Conservation (phyloP, 495 filamentous ascomycete genomes). For the Apodospora peruviana region DNA sequence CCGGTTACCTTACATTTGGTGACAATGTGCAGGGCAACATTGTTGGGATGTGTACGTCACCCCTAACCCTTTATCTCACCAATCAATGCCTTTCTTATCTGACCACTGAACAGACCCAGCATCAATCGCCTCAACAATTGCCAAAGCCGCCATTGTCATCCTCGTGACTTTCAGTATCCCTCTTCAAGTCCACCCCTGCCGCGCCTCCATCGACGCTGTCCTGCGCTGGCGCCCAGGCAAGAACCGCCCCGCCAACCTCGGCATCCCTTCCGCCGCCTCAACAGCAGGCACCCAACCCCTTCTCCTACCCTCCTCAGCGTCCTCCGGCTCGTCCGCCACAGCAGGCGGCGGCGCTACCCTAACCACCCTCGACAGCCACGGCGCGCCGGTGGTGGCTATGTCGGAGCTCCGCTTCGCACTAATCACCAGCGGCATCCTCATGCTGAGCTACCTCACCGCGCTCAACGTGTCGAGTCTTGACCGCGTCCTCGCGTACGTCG, state of each 20-base stretch:
- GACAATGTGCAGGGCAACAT: slow-evolving; percentile 85
- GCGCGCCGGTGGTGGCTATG: slow-evolving; percentile 49
- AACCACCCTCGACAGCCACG: slow-evolving; percentile 28
- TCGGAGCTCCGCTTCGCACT: slow-evolving; percentile 83
- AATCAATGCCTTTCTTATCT: neutral
- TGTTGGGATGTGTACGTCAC: slow-evolving; percentile 72
- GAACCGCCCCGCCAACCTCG: slow-evolving; percentile 64
- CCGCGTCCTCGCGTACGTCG: slow-evolving; percentile 89
- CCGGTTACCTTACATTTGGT: slow-evolving; percentile 92
- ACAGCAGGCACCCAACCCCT: slow-evolving; percentile 37
- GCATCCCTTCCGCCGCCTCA: slow-evolving; percentile 15
- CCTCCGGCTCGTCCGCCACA: no score
- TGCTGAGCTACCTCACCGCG: slow-evolving; percentile 78
- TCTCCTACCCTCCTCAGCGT: slow-evolving; percentile 23
- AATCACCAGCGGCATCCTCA: slow-evolving; percentile 78
- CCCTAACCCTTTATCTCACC: no score
- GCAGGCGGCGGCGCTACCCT: slow-evolving; percentile 7
- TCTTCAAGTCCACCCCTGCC: slow-evolving; percentile 89
- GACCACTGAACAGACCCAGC: slow-evolving; percentile 49
- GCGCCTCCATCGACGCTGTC: slow-evolving; percentile 87
- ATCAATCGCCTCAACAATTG: slow-evolving; percentile 80
- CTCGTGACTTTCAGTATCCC: slow-evolving; percentile 97
- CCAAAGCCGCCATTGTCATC: slow-evolving; percentile 89
- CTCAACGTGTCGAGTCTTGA: slow-evolving; percentile 88
- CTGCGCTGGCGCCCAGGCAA: slow-evolving; percentile 87